Evolutionary conservation across 2,329 filamentous ascomycete species (phyloP).

Genomic region (Aspergillus sp.): DNA sequence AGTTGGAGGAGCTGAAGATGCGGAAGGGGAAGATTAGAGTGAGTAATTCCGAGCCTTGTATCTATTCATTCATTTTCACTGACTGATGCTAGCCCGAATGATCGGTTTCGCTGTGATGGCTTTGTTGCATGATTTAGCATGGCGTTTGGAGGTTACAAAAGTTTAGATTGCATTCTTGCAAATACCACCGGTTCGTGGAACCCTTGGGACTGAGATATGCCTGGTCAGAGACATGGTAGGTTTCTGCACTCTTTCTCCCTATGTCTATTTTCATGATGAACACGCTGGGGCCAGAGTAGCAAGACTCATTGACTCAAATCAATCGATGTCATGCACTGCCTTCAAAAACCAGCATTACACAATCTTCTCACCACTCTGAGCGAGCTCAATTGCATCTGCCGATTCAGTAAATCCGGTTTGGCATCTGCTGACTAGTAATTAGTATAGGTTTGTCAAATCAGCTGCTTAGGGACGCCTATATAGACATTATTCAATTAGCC

Average conservation of each 20-base stretch:
- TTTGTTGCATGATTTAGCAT: constrained; percentile 22
- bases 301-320: constrained; percentile 23
- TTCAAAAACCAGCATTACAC: constrained; percentile 62
- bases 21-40: constrained; percentile 62
- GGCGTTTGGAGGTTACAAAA: constrained; percentile 29
- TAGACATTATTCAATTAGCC: neutral
- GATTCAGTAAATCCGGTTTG: neutral
- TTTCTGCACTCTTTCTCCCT: constrained; percentile 5
- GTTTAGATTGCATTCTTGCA: constrained; percentile 22
- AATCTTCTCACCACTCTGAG: constrained; percentile 68
- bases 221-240: neutral
- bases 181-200: neutral
- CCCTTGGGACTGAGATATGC: neutral
- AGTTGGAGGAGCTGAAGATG: constrained; percentile 68
- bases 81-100: constrained; percentile 33
- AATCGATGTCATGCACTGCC: constrained; percentile 47
- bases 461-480: neutral
- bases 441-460: neutral
- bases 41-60: constrained; percentile 16
- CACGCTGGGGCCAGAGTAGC: constrained; percentile 55
- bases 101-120: constrained; percentile 18
- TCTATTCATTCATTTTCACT: neutral
- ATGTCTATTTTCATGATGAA: constrained; percentile 44
- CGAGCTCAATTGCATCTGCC: constrained; percentile 1
- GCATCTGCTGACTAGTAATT: constrained; percentile 3